phyloP scores from a whole-genome alignment of 257 asterid genomes.

The Solanum habrochaites region DNA sequence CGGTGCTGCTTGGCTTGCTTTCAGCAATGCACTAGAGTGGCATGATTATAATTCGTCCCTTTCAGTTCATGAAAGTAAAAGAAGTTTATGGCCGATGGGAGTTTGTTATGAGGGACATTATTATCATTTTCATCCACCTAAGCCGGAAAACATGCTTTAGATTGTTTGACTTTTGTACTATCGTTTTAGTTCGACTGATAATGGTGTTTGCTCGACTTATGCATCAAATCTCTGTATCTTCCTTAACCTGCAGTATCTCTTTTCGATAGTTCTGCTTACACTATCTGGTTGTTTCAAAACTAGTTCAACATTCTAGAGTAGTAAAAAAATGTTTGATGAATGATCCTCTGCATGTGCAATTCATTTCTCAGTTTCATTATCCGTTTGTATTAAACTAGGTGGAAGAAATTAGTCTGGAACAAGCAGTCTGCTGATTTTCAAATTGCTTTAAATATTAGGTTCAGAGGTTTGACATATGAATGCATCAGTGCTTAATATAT shows the following conservation, averaged over 20 bases:
- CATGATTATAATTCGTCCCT: background rate
- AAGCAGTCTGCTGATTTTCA: background rate
- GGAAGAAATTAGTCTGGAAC: background rate
- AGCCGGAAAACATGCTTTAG: background rate
- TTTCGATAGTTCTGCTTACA: background rate
- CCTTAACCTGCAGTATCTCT: background rate
- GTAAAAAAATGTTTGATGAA: background rate
- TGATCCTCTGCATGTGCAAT: background rate
- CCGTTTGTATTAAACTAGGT: background rate
- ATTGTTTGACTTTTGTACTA: background rate
- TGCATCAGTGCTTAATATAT: background rate
- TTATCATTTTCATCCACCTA: background rate
- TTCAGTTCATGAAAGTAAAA: background rate
- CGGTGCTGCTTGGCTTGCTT: slow-evolving; percentile 1
- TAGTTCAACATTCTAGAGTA: background rate
- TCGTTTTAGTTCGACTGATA: background rate
- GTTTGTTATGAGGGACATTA: background rate
- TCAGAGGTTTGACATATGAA: background rate
- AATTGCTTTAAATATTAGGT: background rate
- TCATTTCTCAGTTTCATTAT: background rate
- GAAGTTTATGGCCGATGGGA: background rate
- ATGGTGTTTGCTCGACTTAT: background rate
- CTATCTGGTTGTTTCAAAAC: background rate
- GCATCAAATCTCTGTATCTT: background rate
- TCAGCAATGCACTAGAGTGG: background rate